Evolutionary conservation across 257 asterid species (phyloP).

Genomic region (Capsicum baccatum): DNA sequence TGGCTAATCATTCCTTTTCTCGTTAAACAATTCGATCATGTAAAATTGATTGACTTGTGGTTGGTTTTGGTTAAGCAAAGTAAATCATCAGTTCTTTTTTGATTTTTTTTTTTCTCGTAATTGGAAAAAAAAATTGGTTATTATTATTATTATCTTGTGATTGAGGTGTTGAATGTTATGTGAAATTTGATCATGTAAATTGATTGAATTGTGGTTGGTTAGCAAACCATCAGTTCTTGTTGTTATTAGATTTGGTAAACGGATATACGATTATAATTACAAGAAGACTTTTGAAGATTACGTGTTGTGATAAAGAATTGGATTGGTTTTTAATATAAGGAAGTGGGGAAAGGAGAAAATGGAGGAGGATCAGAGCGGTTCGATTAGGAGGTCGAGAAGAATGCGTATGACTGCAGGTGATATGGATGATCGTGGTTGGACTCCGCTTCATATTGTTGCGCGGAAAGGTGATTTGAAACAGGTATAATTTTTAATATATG

Average conservation of each 20-base stretch:
- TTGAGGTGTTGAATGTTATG: too few relatives aligned
- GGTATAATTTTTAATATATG: conserved; percentile 46
- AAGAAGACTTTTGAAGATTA: too few relatives aligned
- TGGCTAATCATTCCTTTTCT: conserved; percentile 77
- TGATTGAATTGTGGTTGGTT: too few relatives aligned
- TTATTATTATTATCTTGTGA: too few relatives aligned
- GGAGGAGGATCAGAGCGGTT: conserved; percentile 60
- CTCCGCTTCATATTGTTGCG: conserved; percentile 76
- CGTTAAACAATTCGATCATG: conserved; percentile 40
- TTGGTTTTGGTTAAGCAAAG: neutral
- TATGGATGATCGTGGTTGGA: conserved; percentile 96
- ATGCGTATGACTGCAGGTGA: conserved; percentile 52
- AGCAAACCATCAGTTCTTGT: too few relatives aligned
- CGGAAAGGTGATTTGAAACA: conserved; percentile 83
- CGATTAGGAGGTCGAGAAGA: conserved; percentile 52
- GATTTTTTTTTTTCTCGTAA: neutral
- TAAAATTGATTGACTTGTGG: neutral
- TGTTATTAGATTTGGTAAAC: too few relatives aligned
- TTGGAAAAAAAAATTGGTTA: too few relatives aligned
- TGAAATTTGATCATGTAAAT: too few relatives aligned
- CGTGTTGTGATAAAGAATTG: too few relatives aligned
- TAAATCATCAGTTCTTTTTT: neutral
- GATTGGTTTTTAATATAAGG: too few relatives aligned
- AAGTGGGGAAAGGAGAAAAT: conserved; percentile 28
- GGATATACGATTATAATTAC: too few relatives aligned